Percentiles rank a stretch among this genome's conserved stretches.
Evolutionary conservation across 208 protist species (phyloP).

Genomic region (Jaenimonas drosophilae): DNA sequence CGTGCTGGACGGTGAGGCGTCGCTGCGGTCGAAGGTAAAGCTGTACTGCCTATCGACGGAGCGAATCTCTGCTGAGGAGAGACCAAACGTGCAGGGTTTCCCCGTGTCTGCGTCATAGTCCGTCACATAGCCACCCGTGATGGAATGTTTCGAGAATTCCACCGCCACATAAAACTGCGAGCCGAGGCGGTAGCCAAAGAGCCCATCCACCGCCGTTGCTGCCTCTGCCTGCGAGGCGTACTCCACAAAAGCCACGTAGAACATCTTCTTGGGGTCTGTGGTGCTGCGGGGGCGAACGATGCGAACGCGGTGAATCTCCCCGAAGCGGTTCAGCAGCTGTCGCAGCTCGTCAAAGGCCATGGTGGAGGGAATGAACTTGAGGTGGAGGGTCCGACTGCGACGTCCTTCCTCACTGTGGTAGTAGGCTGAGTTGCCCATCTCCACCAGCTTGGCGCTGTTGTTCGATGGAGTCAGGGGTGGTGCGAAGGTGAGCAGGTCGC

Average conservation of each 20-base stretch:
- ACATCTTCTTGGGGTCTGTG: slow-evolving; percentile 10
- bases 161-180: slow-evolving; percentile 11
- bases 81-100: slow-evolving; percentile 33
- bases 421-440: neutral
- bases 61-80: slow-evolving; percentile 5
- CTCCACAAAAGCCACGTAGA: slow-evolving; percentile 36
- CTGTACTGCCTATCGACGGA: slow-evolving; percentile 5
- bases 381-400: slow-evolving; percentile 15
- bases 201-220: slow-evolving; percentile 2
- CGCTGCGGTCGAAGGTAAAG: neutral
- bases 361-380: slow-evolving; percentile 20
- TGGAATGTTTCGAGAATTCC: slow-evolving; percentile 12
- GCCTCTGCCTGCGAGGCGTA: slow-evolving; percentile 14
- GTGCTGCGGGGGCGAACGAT: slow-evolving; percentile 12
- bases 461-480: slow-evolving; percentile 6
- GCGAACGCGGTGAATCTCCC: slow-evolving; percentile 26
- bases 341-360: slow-evolving; percentile 14
- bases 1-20: too few species aligned
- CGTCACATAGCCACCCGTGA: slow-evolving; percentile 21
- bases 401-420: slow-evolving; percentile 3
- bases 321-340: slow-evolving; percentile 15
- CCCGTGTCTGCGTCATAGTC: slow-evolving; percentile 16
- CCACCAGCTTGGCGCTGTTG: too few species aligned
- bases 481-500: neutral
- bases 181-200: slow-evolving; percentile 8